Base-by-base conservation (phyloP, 208 protist species). In the Crithidia thermophila region DNA sequence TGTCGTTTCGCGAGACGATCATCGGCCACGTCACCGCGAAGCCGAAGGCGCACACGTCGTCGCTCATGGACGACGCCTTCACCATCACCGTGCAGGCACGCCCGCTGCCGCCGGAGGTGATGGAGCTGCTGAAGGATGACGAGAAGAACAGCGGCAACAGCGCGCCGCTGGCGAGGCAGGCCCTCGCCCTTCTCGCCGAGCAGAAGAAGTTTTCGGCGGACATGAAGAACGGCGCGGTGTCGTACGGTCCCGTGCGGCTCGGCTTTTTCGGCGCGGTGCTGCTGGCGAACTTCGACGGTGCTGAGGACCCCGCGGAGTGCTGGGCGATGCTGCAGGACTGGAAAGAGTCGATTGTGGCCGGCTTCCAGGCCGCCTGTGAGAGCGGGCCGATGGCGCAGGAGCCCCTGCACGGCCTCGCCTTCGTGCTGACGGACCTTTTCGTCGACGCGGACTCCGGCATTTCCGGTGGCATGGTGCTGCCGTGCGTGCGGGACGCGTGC, bases 381-480 rank as follows among this genome's bases (percentile, higher is more conserved):
- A 85, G 73, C 40, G 99, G 99, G 13, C 98, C 99, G 28, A 89
- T 99, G 68, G 99, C 98, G 79, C 95, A 98, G 63, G 98, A 99
- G 79, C 98, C 98, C 3, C 82, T 99, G 80, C 89, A 77, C 25
- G 98, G 98, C 25, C 77, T 99, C 18, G 85, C 82, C 18, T 94
- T 97, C 64, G 62, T 94, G 18, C 77, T 97, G 21, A 94, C 88
- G 5, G 79, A 93, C 61, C 34, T 94, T 25, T 43, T 51, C 27
- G 64, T 94, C 27, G 72, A 88, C 33, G 67, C 70, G 18, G 45
- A 50, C 30, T 65, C 71, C 7, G 75, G 80, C 25, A 81, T 95
- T 14, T 85, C 91, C 34, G 72, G 82, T 16, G 97, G 96, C 8
- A 97, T 98, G 90, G 74, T 99, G 21, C 93, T 99, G 39, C 89